Base-by-base conservation (phyloP, 2,329 filamentous ascomycete genomes). In the Lachnellula willkommii region DNA sequence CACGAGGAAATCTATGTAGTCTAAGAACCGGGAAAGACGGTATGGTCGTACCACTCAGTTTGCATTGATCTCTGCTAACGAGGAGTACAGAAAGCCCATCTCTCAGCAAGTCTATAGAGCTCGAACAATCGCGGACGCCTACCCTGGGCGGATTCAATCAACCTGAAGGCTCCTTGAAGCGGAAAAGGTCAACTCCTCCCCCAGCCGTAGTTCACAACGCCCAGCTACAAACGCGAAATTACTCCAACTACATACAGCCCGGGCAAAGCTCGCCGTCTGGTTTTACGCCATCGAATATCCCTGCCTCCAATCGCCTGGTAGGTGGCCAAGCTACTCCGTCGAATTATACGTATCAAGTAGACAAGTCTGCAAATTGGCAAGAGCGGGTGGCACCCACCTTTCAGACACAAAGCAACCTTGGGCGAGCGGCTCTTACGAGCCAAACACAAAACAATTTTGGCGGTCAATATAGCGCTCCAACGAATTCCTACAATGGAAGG, bases 1-100 rank as follows among this genome's bases (percentile, higher is more conserved):
- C 60, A 8, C 61, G 61, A 28, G 63, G 63, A 3, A 63, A 62
- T 49, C 22, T 56, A 6, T 65, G 64, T 36, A 60, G 52, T 54
- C 43, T 65, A 14, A 59, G 63, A 35, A 54, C 40, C 11, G 57
- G 53, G 28, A 28, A 43, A 24, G 55, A 53, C 39, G 56, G 61
- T 58, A 32, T 39, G 51, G 47, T 17, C 26, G 11, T 12, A 17
- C 8, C 20, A 47, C 48, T 48, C 14, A 35, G 1, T 5, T 12
- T 26, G 46, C 28, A 20, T 43, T 47, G 49, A 45, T 36, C n/a
- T n/a, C n/a, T 42, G 15, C 43, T 40, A 49, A 43, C 37, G 22
- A 54, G 5, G 8, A 11, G 28, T 17, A 28, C 37, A 54, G 35
- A 39, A 26, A 56, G 20, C 42, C 54, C 54, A 40, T 17, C 39